phyloP scores from a whole-genome alignment of 192 early-diverging fungal genomes.

The Umbelopsis vinacea region DNA sequence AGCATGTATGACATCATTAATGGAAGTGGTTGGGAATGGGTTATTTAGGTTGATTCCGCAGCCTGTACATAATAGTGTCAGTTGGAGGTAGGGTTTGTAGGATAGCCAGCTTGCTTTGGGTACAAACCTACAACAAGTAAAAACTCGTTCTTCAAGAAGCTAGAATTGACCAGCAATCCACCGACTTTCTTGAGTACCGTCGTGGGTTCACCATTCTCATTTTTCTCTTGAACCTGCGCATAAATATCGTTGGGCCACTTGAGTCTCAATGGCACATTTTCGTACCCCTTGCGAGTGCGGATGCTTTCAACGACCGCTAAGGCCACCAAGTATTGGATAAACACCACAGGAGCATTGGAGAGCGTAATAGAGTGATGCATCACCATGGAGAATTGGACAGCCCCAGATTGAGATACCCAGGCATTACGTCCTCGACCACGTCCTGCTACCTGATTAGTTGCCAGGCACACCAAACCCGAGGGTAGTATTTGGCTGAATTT shows the following conservation, averaged over 20 bases:
- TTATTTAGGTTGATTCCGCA: constrained; percentile 91
- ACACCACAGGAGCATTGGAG: constrained; percentile 70
- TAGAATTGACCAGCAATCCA: constrained; percentile 88
- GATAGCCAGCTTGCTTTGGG: neutral
- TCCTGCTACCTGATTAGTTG: constrained; percentile 83
- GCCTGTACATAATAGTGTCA: constrained; percentile 42
- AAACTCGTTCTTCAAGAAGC: constrained; percentile 73
- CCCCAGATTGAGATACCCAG: constrained; percentile 94
- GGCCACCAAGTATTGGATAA: constrained; percentile 94
- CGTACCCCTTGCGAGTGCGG: constrained; percentile 69
- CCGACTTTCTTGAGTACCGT: constrained; percentile 78
- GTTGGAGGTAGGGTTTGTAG: neutral
- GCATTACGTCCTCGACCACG: constrained; percentile 89
- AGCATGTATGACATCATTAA: constrained; percentile 79
- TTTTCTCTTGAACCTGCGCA: constrained; percentile 53
- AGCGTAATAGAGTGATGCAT: constrained; percentile 69
- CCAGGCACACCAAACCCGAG: constrained; percentile 79
- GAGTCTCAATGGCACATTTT: constrained; percentile 78
- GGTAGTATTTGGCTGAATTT: constrained; percentile 68
- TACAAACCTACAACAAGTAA: constrained; percentile 78
- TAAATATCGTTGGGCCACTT: constrained; percentile 99
- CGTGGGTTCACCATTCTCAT: constrained; percentile 31
- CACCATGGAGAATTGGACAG: constrained; percentile 85
- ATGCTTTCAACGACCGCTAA: constrained; percentile 85
- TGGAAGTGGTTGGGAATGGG: constrained; percentile 78